A percentile compares a stretch with the other conserved stretches of the same genome.
These are phyloP conservation scores for Asclepias syriaca DNA, from an alignment of 257 asterid genomes.

Conservation along the genomic window DNA sequence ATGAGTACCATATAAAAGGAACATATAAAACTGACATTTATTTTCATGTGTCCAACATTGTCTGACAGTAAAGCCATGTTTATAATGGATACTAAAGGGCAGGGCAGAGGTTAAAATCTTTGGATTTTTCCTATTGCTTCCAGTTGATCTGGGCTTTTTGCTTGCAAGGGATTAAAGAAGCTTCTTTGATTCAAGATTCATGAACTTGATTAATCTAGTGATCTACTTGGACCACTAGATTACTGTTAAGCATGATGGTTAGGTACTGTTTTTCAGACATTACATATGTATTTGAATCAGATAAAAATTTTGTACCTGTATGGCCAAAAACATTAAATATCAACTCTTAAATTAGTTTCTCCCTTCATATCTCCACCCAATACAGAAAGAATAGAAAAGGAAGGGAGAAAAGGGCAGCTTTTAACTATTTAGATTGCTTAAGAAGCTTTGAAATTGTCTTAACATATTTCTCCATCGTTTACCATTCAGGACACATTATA, in stretches of 20 bases:
- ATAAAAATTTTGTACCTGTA: neutral
- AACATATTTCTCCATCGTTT: slow-evolving; percentile 13
- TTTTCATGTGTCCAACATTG: neutral
- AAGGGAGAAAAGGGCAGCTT: neutral
- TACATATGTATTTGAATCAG: neutral
- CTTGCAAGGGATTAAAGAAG: neutral
- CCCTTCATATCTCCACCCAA: neutral
- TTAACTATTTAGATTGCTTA: neutral
- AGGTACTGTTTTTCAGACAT: neutral
- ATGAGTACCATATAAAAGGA: neutral
- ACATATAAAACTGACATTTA: neutral
- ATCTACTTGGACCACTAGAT: neutral
- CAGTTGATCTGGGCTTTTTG: neutral
- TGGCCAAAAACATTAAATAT: neutral
- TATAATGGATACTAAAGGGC: neutral
- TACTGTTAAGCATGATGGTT: neutral
- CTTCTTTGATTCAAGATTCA: neutral
- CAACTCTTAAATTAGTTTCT: neutral
- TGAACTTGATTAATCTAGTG: neutral
- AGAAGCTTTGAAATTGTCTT: neutral
- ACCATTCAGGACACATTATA: slow-evolving; percentile 84
- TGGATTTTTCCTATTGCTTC: neutral
- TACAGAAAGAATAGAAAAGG: neutral
- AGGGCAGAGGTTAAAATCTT: neutral
- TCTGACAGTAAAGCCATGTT: neutral